These are phyloP conservation scores for Kazachstania viticola DNA, from an alignment of 805 yeast species.

Conservation along the genomic window DNA sequence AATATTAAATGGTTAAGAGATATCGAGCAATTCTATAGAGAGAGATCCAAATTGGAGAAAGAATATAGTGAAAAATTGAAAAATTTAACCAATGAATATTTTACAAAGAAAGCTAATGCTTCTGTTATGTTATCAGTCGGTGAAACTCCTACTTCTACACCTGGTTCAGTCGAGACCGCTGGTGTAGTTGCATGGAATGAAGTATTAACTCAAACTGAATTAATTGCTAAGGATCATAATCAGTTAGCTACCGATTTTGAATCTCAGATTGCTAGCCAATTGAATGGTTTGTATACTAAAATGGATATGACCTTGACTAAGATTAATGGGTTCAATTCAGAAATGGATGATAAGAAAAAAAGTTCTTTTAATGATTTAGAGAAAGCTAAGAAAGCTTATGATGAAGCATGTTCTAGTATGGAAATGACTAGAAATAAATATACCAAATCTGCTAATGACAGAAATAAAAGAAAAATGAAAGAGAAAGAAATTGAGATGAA, in stretches of 20 bases:
- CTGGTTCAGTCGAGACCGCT: conserved; percentile 89
- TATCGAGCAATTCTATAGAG: conserved; percentile 71
- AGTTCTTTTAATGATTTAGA: conserved; percentile 23
- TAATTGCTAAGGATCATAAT: conserved; percentile 54
- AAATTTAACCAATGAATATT: conserved; percentile 53
- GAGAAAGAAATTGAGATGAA: conserved; percentile 76
- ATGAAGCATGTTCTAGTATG: conserved; percentile 65
- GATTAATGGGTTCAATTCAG: conserved; percentile 50
- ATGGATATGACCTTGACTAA: conserved; percentile 43
- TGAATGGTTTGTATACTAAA: conserved; percentile 41
- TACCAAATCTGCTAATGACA: conserved; percentile 47
- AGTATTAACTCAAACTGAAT: conserved; percentile 72
- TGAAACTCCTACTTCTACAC: conserved; percentile 79
- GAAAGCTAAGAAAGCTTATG: conserved; percentile 57
- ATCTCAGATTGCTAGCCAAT: conserved; percentile 47
- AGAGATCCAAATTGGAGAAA: conserved; percentile 68
- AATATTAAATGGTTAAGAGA: conserved; percentile 70
- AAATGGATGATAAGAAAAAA: conserved; percentile 34
- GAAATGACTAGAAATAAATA: conserved; percentile 69
- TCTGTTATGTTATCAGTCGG: conserved; percentile 75
- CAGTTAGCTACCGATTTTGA: conserved; percentile 50
- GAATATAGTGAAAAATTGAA: conserved; percentile 67
- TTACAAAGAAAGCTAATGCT: conserved; percentile 62
- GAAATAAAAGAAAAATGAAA: conserved; percentile 35
- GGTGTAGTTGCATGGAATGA: conserved; percentile 85